Base-by-base conservation (phyloP, 176 grass and related monocot genomes). In the Secale cereale region DNA sequence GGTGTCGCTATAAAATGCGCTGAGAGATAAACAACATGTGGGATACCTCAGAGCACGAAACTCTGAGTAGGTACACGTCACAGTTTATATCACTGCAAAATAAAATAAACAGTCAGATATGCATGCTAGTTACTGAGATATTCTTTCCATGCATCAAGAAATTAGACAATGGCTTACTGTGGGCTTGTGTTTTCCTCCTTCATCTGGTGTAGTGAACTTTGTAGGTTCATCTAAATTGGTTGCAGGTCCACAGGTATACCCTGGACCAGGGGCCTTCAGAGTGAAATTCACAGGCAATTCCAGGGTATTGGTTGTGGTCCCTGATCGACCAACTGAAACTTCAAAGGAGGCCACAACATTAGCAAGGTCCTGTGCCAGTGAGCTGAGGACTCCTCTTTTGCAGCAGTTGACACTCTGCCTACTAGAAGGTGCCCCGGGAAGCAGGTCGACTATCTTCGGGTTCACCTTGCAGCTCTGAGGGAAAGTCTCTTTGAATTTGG, bases 361-460 rank as follows among this genome's bases (percentile, higher is more conserved):
- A 17, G 27, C 77, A 81, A 88, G 89, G 60, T 96, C 89, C 22
- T 95, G 88, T 41, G 79, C 64, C 77, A 81, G 93, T 52, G 91
- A 87, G 22, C 52, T 89, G 8, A 96, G 76, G 6, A 92, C 90
- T 67, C 91, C 94, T 33, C 94, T 91, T 61, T 87, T 91, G 85
- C 91, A 96, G 48, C 91, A 95, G 67, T 95, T 93, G 75, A 88
- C 84, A 41, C 83, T 83, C 85, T 93, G 91, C 89, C 61, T 87
- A 78, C 89, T 88, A 68, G 89, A 96, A 70, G 91, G 94, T 39
- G 91, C 93, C 33, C 90, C 88, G 0, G 88, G 90, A 45, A 94
- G 86, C 41, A 90, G 62, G 81, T 90, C 87, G 15, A 90, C 90
- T 20, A 92, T 29, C 48, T 91, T 82, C 0, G 90, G 90, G 56